Percentiles rank a stretch among this genome's conserved stretches.
These are phyloP conservation scores for Cercophora scortea DNA, from an alignment of 495 filamentous ascomycete genomes.

Conservation along the genomic window DNA sequence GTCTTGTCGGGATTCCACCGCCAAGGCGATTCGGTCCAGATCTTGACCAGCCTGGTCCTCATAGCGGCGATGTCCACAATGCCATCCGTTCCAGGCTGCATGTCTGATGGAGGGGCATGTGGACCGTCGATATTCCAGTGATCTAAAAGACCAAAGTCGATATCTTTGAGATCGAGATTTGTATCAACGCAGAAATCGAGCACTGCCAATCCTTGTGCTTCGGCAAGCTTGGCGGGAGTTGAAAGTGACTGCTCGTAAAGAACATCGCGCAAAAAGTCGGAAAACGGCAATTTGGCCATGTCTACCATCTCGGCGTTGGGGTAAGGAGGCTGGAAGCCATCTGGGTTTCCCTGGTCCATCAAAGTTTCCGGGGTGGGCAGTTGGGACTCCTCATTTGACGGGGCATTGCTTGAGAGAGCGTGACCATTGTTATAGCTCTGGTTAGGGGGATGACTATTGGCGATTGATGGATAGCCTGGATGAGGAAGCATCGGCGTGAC, in stretches of 20 bases:
- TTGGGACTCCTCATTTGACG: slow-evolving; percentile 17
- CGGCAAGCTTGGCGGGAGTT: slow-evolving; percentile 14
- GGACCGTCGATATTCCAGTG: slow-evolving; percentile 44
- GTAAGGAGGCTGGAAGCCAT: slow-evolving; percentile 11
- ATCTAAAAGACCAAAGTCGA: slow-evolving; percentile 52
- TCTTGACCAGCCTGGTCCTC: slow-evolving; percentile 24
- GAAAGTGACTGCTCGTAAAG: slow-evolving; percentile 22
- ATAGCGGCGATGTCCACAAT: slow-evolving; percentile 24
- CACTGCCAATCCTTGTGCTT: slow-evolving; percentile 27
- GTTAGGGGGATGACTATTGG: background rate
- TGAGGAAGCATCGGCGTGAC: background rate
- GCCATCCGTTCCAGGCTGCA: slow-evolving; percentile 1
- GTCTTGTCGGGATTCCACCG: slow-evolving; percentile 43
- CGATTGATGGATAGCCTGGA: background rate
- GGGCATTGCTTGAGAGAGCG: slow-evolving; percentile 1
- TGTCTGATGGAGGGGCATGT: background rate
- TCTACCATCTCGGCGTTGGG: slow-evolving; percentile 6
- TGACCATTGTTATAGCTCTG: background rate
- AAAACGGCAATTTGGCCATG: slow-evolving; percentile 21
- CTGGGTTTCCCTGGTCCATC: slow-evolving; percentile 14
- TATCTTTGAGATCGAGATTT: slow-evolving; percentile 51
- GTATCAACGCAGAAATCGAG: slow-evolving; percentile 44
- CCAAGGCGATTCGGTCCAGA: slow-evolving; percentile 43
- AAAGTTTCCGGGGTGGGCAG: slow-evolving; percentile 20
- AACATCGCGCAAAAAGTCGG: slow-evolving; percentile 29